Base-by-base conservation (phyloP, 225 moss, liverwort and hornwort species). In the Pleurozium schreberi region DNA sequence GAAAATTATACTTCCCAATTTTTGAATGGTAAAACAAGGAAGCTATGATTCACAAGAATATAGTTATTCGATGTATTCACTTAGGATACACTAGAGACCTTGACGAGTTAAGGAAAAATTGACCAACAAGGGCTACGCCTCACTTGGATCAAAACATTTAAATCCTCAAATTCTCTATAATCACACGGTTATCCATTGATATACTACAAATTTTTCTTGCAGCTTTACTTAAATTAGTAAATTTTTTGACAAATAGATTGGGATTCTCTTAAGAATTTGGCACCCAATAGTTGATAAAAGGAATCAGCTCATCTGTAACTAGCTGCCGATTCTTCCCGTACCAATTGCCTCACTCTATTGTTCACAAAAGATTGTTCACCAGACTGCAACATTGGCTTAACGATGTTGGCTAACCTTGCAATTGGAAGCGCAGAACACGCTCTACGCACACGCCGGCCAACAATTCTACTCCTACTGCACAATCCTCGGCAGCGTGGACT, bases 401-500 rank as follows among this genome's bases (percentile, higher is more conserved):
- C 59, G 30, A 42, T 80, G 59, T 12, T 79, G n/a, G 2, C 16
- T 16, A 1, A 1, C 45, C 61, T 61, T 57, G 86, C 62, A 49
- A 85, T 43, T 43, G 68, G 77, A 61, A 58, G 13, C 16, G n/a
- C 91, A 94, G 94, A 84, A 83, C 73, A 84, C 92, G 22, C 94
- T 93, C n/a, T 91, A 93, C 71, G 91, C 90, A 9, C 94, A 93
- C 85, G 43, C 92, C 17, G 73, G 65, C 20, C 91, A 90, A 43
- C 94, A 94, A 58, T 94, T 94, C 42, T 94, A 90, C 67, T 71
- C 87, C 12, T 75, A 47, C 75, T 90, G 91, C 90, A 93, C 94
- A 23, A 84, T 94, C 80, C 36, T 45, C 8, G 94, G 93, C 7
- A 91, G 91, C 38, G 85, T 91, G 49, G 91, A 94, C 85, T 87